Base-by-base conservation (phyloP, 164 flowering plant genomes). In the Kalanchoe fedtschenkoi region DNA sequence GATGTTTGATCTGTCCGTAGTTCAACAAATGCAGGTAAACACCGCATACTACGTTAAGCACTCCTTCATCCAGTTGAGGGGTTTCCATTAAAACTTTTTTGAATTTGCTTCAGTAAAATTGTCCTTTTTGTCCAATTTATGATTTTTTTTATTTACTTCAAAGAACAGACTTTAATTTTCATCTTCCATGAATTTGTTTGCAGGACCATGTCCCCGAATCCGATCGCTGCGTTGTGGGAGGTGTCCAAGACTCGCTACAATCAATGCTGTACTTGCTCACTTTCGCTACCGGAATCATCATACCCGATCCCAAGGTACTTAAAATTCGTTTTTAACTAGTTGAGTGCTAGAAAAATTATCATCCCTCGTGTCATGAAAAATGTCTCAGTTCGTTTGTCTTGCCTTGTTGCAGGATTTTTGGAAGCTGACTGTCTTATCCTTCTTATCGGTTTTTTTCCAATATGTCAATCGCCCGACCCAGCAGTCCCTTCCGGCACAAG, bases 1-100 rank as follows among this genome's bases (percentile, higher is more conserved):
- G 89, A 80, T 86, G 89, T 89, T 91, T 62, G 95, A 87, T 62
- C 80, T 91, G 44, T 71, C 98, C 17, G 92, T 92, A 47, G 81
- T 81, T 61, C 95, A 89, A 64, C 91, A 81, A 79, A 86, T 92
- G 98, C 98, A 89, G 96, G 98, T 83, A 69, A 58, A 62, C 28
- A 34, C 2, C 26, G 19, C 37, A 22, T 10, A 21, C 13, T 61
- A 34, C 19, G 16, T 17, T 61, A 21, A 11, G 13, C 46, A 60
- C 19, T 34, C 39, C 19, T 16, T 5, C 35, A 22, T 15, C 39
- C 7, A 16, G 5, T 58, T 1, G 5, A 6, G 14, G 16, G 16
- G 22, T 57, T 29, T 6, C 60, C 14, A 28, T n/a, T 26, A 29
- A 39, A 39, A 39, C 8, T 8, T 39, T 15, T 39, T 8, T 15